Evolutionary conservation across 768 basidiomycete species (phyloP), one percentile per base, ranked within the genome.

Genomic region (Scleroderma bovista): DNA sequence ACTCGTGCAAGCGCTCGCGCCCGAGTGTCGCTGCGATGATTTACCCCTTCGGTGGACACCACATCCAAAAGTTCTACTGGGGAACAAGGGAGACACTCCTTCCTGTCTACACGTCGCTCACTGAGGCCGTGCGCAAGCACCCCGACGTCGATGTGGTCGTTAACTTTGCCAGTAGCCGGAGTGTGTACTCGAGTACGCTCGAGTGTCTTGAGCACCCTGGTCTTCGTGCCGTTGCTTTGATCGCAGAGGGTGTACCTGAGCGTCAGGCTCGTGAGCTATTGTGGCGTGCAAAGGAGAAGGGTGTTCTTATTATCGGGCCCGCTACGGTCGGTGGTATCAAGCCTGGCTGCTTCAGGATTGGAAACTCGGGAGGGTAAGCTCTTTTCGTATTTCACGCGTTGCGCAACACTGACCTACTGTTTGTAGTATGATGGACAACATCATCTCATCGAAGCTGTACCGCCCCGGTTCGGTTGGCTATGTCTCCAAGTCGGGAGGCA

Each of bases 21-120:
- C 93, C 96, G 33, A 88, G 85, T 41, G 96, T 98, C 57, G 94
- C 96, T 24, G 96, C 96, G 34, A 99, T 98, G 95, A 96, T 99
- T 67, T 99, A 99, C 71, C 96, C 95, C 66, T 99, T 99, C 72
- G 96, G 95, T 64, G 95, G 95, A 17, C 95, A 98, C 74, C 96
- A 98, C 75, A 96, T 97, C 71, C 96, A 99, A 75, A 99, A 99
- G 76, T 97, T 99, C 82, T 98, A 99, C 80, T 98, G 96, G 96
- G 96, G 96, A 49, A 98, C 96, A 36, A 93, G 91, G 76, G 96
- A 98, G 78, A 95, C 95, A 3, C 86, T 99, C 43, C 83, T 99
- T 34, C 96, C 96, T 45, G 95, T 99, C 38, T 99, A 96, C 77
- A 95, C 94, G 17, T 82, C 82, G 48, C 78, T 96, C 57, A 81